Evolutionary conservation across 2,329 filamentous ascomycete species (phyloP), one percentile per base, ranked within the genome.

Genomic region (Venturia asperata): DNA sequence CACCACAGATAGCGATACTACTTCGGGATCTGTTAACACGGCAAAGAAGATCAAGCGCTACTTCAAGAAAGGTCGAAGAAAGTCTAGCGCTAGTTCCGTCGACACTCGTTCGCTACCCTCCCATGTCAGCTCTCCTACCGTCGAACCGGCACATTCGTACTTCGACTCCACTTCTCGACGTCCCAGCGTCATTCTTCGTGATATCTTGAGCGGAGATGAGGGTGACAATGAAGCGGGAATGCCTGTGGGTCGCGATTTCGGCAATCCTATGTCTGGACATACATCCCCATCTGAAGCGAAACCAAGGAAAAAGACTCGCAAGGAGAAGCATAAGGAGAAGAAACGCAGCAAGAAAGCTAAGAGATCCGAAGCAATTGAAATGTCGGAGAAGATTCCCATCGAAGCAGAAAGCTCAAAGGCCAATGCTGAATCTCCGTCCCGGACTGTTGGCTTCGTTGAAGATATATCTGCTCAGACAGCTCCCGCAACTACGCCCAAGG

Each of bases 41-140:
- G 86, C 88, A 2, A 90, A 88, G 72, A 86, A 86, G 65, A 85
- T 95, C 74, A 91, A 87, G 75, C 83, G 88, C 69, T 89, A 88
- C 30, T 87, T 96, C 70, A 87, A 86, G 66, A 81, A 83, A 60
- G 52, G 52, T 37, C 86, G 85, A 68, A 87, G 90, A 75, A 95
- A 93, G 80, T 92, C 89, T 0, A 93, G 88, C 69, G 80, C 83
- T 42, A 85, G 85, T 71, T 92, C 87, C 30, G 84, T 84, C 67
- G 88, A 90, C 17, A 85, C 81, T 2, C 74, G 74, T 19, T 79
- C 78, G 2, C 71, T 75, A 4, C 75, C 77, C 3, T 81, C 81
- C 5, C 74, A 75, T 15, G 69, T 78, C 62, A 78, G 77, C 65
- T 80, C 80, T 21, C 78, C 79, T 11, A 79, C 78, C 43, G 70